A percentile compares a stretch with the other conserved stretches of the same genome.
phyloP scores from a whole-genome alignment of 805 yeast species.

The Isabelozyma heimii region DNA sequence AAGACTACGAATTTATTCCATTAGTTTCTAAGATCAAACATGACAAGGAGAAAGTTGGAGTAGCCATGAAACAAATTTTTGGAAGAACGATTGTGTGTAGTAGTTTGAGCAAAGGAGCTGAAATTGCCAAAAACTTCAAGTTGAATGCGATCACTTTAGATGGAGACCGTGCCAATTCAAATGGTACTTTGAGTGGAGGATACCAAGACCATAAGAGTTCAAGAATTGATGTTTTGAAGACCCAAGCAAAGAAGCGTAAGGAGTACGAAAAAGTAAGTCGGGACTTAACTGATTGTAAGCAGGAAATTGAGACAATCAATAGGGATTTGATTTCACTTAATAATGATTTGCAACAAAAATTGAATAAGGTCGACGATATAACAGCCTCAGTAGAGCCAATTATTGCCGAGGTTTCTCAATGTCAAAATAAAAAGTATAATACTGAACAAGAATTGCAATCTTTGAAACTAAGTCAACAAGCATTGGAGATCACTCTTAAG shows the following conservation, averaged over 20 bases:
- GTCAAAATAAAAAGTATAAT: slow-evolving; percentile 39
- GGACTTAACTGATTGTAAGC: slow-evolving; percentile 36
- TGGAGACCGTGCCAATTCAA: slow-evolving; percentile 84
- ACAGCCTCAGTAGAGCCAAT: slow-evolving; percentile 41
- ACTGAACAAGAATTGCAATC: slow-evolving; percentile 43
- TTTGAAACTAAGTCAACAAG: slow-evolving; percentile 30
- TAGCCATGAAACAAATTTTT: slow-evolving; percentile 77
- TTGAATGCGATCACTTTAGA: slow-evolving; percentile 82
- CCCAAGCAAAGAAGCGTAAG: slow-evolving; percentile 49
- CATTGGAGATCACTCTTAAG: slow-evolving; percentile 30
- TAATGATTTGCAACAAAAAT: slow-evolving; percentile 36
- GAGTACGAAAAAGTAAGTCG: slow-evolving; percentile 41
- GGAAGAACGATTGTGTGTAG: slow-evolving; percentile 77
- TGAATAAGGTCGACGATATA: slow-evolving; percentile 43
- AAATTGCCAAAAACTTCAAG: slow-evolving; percentile 56
- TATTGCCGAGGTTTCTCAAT: slow-evolving; percentile 39
- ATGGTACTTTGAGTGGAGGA: slow-evolving; percentile 89
- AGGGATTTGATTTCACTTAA: slow-evolving; percentile 49
- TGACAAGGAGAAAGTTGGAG: slow-evolving; percentile 49
- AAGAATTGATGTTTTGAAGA: slow-evolving; percentile 66
- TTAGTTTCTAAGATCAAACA: slow-evolving; percentile 70
- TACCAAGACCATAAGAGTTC: slow-evolving; percentile 66
- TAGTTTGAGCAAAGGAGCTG: slow-evolving; percentile 65
- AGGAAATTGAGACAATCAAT: slow-evolving; percentile 44
- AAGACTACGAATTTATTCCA: slow-evolving; percentile 65